Base-by-base conservation (phyloP, 2,329 filamentous ascomycete species). In the Didymosphaeria variabile region DNA sequence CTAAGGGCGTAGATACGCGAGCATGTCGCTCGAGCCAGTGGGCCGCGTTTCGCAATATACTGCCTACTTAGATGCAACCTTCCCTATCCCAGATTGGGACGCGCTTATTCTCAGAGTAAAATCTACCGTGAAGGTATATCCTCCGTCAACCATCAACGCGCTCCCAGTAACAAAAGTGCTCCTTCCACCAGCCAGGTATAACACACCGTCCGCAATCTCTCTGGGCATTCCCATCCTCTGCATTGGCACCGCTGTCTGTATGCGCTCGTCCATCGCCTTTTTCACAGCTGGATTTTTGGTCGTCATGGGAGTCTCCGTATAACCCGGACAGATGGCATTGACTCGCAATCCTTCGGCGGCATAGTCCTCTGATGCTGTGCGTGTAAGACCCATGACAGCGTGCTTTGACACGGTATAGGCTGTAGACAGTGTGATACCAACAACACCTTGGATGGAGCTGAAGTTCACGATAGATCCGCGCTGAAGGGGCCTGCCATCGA, bases 331-430 rank as follows among this genome's bases (percentile, higher is more conserved):
- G 15, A 77, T 72, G 1, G 75, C 77, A 46, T 81, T 80, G 34
- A 82, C 72, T 5, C 79, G 73, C 3, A 81, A 58, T 2, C 81
- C 80, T 1, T 78, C 64, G 2, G 74, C 74, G 0, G 80, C 79
- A 60, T 82, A 81, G 52, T 81, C 80, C 52, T 81, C 79, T 0
- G 79, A 79, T 0, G 79, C 79, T 1, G 77, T 80, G 5, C 79
- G 76, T n/a, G 78, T 80, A 34, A 82, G 74, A 1, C 79, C 79
- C 38, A 82, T 77, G 21, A 81, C 71, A 4, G 74, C 80, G 61
- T 79, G 79, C 65, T 82, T 82, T 2, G 78, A 77, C 0, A 77
- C 73, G 13, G 76, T 77, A 52, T 76, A 75, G 1, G 71, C 67
- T 0, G 67, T 76, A n/a, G 77, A 77, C n/a, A 75, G 55, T 1